Conservation (phyloP, 2,329 filamentous ascomycete species). For the Cordyceps pruinosa region DNA sequence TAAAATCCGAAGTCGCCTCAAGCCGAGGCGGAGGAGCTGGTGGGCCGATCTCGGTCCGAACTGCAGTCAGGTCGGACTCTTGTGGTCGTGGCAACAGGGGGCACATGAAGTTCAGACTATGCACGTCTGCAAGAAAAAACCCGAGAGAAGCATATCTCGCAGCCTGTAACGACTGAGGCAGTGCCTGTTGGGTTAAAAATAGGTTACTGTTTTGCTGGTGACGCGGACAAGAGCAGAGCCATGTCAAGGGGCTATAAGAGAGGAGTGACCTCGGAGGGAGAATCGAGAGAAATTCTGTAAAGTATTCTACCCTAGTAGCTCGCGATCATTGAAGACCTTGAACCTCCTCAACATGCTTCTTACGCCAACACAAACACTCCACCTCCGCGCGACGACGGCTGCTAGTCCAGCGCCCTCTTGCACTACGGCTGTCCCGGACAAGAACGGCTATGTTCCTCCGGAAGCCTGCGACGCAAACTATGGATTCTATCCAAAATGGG, state of each 20-base stretch:
- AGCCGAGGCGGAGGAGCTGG: not conserved
- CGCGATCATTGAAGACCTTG: not conserved
- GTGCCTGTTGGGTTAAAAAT: not conserved
- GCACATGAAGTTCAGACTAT: not conserved
- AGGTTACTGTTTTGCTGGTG: not conserved
- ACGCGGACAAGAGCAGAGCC: not conserved
- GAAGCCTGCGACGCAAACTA: conserved; percentile 19
- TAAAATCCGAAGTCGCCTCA: not conserved
- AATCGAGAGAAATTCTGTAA: not conserved
- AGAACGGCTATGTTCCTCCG: conserved; percentile 17
- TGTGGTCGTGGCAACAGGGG: not conserved
- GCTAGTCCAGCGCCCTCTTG: conserved; percentile 8
- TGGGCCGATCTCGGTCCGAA: not conserved
- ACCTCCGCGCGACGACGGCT: not conserved
- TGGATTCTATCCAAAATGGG: conserved; percentile 17
- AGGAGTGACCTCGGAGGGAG: not conserved
- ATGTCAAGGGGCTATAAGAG: not conserved
- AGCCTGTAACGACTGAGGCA: not conserved
- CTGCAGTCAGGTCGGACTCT: not conserved
- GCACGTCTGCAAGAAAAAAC: not conserved
- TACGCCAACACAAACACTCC: conserved; percentile 5
- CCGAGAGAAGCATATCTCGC: not conserved
- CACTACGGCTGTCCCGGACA: conserved; percentile 16
- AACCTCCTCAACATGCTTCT: not conserved
- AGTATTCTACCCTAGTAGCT: not conserved